Percentiles rank a stretch among this genome's conserved stretches.
Conservation (phyloP, 345 rosid species). For the Ricinus communis region DNA sequence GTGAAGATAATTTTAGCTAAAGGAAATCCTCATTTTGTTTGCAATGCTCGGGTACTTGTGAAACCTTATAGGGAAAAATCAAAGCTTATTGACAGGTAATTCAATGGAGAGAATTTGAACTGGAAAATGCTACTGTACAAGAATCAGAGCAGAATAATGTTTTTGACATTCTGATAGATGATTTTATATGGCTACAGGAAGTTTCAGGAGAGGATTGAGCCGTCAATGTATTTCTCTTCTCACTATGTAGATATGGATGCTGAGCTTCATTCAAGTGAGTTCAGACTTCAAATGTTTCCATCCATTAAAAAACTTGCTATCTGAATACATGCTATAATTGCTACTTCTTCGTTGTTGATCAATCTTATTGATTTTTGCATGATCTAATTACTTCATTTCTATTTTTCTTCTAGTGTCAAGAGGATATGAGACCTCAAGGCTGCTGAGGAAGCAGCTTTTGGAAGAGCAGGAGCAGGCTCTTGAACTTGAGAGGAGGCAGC, state of each 20-base stretch:
- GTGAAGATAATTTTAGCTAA: slow-evolving; percentile 54
- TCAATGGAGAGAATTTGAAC: neutral
- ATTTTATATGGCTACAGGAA: slow-evolving; percentile 34
- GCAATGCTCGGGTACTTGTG: slow-evolving; percentile 68
- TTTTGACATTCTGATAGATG: neutral
- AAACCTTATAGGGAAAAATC: slow-evolving; percentile 72
- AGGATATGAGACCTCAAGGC: slow-evolving; percentile 41
- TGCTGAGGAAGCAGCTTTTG: slow-evolving; percentile 45
- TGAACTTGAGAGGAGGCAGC: slow-evolving; percentile 48
- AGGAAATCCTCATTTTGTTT: slow-evolving; percentile 74
- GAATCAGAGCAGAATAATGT: no score
- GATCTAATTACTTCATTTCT: neutral
- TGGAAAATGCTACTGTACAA: neutral
- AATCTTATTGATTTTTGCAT: neutral
- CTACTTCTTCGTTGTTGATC: neutral
- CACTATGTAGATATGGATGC: slow-evolving; percentile 42
- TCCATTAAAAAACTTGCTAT: no score
- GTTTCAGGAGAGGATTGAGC: slow-evolving; percentile 46
- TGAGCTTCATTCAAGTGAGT: slow-evolving; percentile 56
- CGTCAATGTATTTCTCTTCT: slow-evolving; percentile 33
- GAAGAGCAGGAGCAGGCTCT: slow-evolving; percentile 46
- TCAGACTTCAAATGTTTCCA: neutral
- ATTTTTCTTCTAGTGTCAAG: slow-evolving; percentile 40
- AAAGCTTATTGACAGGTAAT: slow-evolving; percentile 57
- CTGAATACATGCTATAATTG: neutral